Base-by-base conservation (phyloP, 2,329 filamentous ascomycete genomes). In the Colletotrichum chrysophilum region DNA sequence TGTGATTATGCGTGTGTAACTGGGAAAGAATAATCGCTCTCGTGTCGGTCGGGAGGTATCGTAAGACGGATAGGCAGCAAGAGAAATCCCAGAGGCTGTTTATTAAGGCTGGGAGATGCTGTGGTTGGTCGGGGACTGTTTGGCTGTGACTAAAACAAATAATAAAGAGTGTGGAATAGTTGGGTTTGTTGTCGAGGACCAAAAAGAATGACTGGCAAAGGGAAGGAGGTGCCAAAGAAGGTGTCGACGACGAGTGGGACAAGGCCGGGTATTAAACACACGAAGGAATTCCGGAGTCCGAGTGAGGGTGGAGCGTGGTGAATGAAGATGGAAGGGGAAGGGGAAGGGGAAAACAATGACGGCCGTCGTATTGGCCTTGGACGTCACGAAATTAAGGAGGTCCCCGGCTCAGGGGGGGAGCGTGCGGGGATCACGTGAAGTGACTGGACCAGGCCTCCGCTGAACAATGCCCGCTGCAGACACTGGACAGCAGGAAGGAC, bases 301-400 rank as follows among this genome's bases (percentile, higher is more conserved):
- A 55, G 36, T 56, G 38, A 55, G 21, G 43, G 34, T 61, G 56
- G 21, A 28, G 34, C 6, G 21, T 36, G 18, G 60, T 34, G 36
- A 58, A 21, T 34, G 21, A 43, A 38, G 30, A 58, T 34, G 30
- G 26, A 60, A 60, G 16, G 52, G 61, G 72, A 43, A 61, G 55
- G 55, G 26, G 56, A 70, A 62, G 56, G 67, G 67, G 67, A 68
- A 70, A 75, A 73, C 70, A 75, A 65, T 75, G 73, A 75, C 64
- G 62, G 55, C 43, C 6, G n/a, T 48, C 69, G 69, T 72, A 73
- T 67, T 67, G 62, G 73, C 70, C 36, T 38, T 38, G 36, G 36
- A 75, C 69, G 64, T 68, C 43, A 68, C 62, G 73, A 75, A 73
- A 75, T 73, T 73, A 68, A 75, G 73, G 73, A 75, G 73, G 71